Evolutionary conservation across 1,139 yeast species (phyloP).

Genomic region (Blastobotrys aristatus): DNA sequence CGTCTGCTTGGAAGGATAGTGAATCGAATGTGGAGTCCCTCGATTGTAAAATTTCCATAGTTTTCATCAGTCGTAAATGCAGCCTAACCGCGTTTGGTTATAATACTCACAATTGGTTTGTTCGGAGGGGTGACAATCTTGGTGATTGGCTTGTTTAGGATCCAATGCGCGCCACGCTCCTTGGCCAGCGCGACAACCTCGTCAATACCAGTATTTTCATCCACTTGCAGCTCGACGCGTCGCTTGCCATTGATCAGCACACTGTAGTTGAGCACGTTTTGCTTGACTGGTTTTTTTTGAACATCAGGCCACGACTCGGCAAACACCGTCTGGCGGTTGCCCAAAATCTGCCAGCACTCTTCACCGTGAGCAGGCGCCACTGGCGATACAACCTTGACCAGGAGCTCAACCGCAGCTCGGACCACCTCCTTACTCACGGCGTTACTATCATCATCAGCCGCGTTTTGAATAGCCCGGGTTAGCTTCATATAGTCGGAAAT

Average conservation of each 20-base stretch:
- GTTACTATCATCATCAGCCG: constrained; percentile 25
- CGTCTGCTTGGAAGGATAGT: too few relatives aligned
- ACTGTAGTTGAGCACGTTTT: constrained; percentile 11
- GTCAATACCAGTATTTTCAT: constrained; percentile 33
- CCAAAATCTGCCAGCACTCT: constrained; percentile 62
- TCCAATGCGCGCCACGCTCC: constrained; percentile 18
- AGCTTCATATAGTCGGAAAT: constrained; percentile 87
- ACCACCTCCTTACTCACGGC: constrained; percentile 33
- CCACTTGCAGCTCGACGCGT: constrained; percentile 39
- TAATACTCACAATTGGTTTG: constrained; percentile 21
- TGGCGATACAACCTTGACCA: constrained; percentile 61
- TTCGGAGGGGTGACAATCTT: constrained; percentile 24
- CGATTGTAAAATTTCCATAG: too few relatives aligned
- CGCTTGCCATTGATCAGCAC: constrained; percentile 69
- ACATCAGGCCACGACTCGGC: constrained; percentile 31
- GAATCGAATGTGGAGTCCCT: too few relatives aligned
- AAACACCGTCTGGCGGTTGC: constrained; percentile 44
- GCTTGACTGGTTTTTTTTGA: constrained; percentile 15
- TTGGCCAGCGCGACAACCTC: constrained; percentile 27
- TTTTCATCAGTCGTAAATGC: too few relatives aligned
- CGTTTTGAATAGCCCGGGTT: constrained; percentile 50
- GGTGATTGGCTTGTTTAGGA: constrained; percentile 20
- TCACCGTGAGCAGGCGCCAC: constrained; percentile 79
- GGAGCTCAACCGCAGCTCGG: constrained; percentile 45
- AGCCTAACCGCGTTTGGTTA: constrained; percentile 20